Evolutionary conservation across 305 asterid species (phyloP).

Genomic region (Coffea humblotiana): DNA sequence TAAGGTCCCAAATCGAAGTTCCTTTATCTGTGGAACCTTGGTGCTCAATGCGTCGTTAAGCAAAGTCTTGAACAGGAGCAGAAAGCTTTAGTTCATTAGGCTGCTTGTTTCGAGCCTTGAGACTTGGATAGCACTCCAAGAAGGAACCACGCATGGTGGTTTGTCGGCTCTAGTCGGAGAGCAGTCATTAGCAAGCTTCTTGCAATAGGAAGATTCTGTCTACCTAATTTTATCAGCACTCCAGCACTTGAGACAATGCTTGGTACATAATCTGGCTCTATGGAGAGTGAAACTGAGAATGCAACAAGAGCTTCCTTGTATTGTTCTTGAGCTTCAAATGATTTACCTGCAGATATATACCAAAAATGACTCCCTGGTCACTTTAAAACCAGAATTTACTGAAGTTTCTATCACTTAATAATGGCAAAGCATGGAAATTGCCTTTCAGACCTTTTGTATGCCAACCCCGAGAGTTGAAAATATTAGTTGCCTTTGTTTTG

Average conservation of each 20-base stretch:
- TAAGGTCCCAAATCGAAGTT: background rate
- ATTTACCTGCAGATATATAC: constrained; percentile 43
- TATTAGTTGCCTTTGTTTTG: constrained; percentile 47
- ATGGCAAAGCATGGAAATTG: background rate
- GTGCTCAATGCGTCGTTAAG: constrained; percentile 22
- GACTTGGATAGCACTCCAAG: constrained; percentile 64
- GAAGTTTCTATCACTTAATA: background rate
- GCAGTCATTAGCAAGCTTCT: constrained; percentile 84
- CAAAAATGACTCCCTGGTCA: constrained; percentile 3
- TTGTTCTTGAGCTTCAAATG: constrained; percentile 48
- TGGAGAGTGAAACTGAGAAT: constrained; percentile 54
- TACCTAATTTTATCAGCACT: constrained; percentile 52
- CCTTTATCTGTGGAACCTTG: background rate
- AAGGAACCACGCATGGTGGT: constrained; percentile 69
- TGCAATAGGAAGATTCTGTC: constrained; percentile 50
- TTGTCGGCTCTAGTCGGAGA: constrained; percentile 71
- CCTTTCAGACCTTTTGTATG: constrained; percentile 59
- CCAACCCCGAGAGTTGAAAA: constrained; percentile 64
- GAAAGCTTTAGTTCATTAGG: constrained; percentile 82
- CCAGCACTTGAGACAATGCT: constrained; percentile 76
- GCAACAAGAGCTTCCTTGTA: constrained; percentile 70
- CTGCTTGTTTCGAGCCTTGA: constrained; percentile 72
- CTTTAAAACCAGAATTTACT: background rate
- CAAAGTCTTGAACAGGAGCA: constrained; percentile 65
- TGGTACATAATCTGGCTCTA: constrained; percentile 74